Evolutionary conservation across 768 basidiomycete genomes (phyloP).

Genomic region (Serendipita sp.): DNA sequence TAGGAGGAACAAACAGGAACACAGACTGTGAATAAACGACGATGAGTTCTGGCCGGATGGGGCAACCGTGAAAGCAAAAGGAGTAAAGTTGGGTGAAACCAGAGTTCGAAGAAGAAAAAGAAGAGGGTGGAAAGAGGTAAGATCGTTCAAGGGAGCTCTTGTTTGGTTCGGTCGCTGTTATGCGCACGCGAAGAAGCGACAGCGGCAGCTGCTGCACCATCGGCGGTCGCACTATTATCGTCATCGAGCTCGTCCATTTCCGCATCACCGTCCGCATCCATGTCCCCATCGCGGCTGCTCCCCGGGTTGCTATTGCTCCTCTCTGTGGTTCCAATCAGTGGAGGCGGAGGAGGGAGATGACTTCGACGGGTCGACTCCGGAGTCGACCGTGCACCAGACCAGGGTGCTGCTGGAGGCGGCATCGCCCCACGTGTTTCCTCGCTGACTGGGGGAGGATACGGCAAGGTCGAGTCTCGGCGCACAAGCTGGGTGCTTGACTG

Average conservation of each 20-base stretch:
- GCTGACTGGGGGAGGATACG: too few species aligned
- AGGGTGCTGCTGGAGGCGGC: too few species aligned
- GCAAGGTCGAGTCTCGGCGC: too few species aligned
- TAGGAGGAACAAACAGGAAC: too few species aligned
- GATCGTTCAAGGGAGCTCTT: too few species aligned
- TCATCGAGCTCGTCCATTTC: slow-evolving; percentile 23
- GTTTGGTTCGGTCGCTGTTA: too few species aligned
- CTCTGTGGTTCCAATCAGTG: neutral
- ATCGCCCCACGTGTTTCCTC: too few species aligned
- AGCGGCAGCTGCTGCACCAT: neutral
- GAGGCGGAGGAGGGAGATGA: neutral
- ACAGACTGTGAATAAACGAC: too few species aligned
- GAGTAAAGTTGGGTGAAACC: too few species aligned
- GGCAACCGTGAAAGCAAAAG: too few species aligned
- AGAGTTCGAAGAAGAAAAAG: neutral
- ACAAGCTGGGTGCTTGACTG: neutral
- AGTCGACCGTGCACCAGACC: neutral
- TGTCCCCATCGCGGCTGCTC: slow-evolving; percentile 9
- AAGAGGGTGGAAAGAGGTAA: neutral
- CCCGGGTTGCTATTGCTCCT: neutral
- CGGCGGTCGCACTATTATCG: neutral
- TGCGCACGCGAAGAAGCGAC: too few species aligned
- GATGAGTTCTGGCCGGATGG: too few species aligned
- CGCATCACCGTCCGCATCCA: slow-evolving; percentile 15
- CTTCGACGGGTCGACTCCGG: neutral